Conservation (phyloP, 495 filamentous ascomycete genomes). For the Aspergillus wentii region DNA sequence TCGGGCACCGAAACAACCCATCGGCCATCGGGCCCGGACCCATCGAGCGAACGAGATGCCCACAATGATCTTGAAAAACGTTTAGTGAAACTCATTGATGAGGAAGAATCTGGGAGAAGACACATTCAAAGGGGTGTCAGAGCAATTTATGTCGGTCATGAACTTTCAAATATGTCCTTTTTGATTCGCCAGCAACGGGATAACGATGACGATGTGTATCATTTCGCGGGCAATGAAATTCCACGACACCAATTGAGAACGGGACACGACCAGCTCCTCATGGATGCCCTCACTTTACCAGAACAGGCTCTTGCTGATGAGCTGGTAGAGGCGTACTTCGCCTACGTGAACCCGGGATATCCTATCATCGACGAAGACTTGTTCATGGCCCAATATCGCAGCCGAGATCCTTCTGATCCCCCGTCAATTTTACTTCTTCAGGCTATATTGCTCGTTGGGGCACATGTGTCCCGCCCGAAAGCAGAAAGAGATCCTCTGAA, state of each 20-base stretch:
- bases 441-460: conserved; percentile 40
- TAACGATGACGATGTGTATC: conserved; percentile 41
- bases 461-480: conserved; percentile 37
- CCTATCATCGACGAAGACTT: conserved; percentile 43
- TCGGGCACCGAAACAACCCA: conserved; percentile 19
- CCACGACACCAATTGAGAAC: conserved; percentile 39
- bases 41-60: conserved; percentile 20
- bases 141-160: conserved; percentile 46
- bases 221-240: conserved; percentile 45
- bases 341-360: conserved; percentile 39
- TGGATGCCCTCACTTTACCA: conserved; percentile 43
- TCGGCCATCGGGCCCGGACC: conserved; percentile 12
- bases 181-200: conserved; percentile 45
- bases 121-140: conserved; percentile 43
- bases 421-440: conserved; percentile 43
- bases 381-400: conserved; percentile 45
- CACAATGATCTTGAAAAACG: conserved; percentile 38
- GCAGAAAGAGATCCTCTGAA: conserved; percentile 40
- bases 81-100: conserved; percentile 42
- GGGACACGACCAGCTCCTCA: conserved; percentile 43
- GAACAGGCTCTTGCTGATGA: conserved; percentile 41
- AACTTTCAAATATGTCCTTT: conserved; percentile 49
- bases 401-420: conserved; percentile 38
- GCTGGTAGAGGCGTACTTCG: conserved; percentile 43
- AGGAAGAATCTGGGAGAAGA: conserved; percentile 35